Conservation (phyloP, 805 yeast genomes). For the Candida manassasensis region DNA sequence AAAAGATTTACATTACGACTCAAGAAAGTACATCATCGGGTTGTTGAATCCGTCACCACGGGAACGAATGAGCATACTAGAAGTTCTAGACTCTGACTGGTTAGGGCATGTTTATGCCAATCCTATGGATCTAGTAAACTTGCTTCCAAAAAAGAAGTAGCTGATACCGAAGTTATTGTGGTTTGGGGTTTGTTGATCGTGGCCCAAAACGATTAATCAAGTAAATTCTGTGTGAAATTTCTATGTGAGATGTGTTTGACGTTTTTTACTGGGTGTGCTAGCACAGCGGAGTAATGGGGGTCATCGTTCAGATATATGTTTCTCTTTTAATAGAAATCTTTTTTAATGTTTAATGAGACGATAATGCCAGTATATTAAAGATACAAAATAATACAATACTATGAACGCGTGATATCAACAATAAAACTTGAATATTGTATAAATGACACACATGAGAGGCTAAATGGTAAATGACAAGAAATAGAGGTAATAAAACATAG, state of each 20-base stretch:
- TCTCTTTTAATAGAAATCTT: too few species aligned
- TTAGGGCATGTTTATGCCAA: slow-evolving; percentile 35
- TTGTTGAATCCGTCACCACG: slow-evolving; percentile 30
- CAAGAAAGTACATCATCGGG: slow-evolving; percentile 27
- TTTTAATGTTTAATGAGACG: too few species aligned
- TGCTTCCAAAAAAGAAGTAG: slow-evolving; percentile 5
- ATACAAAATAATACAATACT: slow-evolving; percentile 4
- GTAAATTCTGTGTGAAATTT: too few species aligned
- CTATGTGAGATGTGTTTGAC: too few species aligned
- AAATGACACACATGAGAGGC: slow-evolving; percentile 5
- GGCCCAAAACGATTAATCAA: too few species aligned
- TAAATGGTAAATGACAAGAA: slow-evolving; percentile 1
- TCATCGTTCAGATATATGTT: too few species aligned
- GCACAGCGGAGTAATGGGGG: too few species aligned
- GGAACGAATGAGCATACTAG: slow-evolving; percentile 21
- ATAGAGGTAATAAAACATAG: slow-evolving; percentile 2
- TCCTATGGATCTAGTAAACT: slow-evolving; percentile 27
- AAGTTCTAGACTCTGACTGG: slow-evolving; percentile 31
- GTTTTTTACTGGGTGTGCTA: too few species aligned
- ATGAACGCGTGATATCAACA: slow-evolving; percentile 2
- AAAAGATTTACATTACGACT: slow-evolving; percentile 34
- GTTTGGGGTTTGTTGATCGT: too few species aligned
- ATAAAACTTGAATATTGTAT: not conserved
- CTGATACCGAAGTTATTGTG: too few species aligned
- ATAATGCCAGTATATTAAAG: slow-evolving; percentile 4